phyloP scores from a whole-genome alignment of 768 basidiomycete genomes.

The Trametes coccinea region DNA sequence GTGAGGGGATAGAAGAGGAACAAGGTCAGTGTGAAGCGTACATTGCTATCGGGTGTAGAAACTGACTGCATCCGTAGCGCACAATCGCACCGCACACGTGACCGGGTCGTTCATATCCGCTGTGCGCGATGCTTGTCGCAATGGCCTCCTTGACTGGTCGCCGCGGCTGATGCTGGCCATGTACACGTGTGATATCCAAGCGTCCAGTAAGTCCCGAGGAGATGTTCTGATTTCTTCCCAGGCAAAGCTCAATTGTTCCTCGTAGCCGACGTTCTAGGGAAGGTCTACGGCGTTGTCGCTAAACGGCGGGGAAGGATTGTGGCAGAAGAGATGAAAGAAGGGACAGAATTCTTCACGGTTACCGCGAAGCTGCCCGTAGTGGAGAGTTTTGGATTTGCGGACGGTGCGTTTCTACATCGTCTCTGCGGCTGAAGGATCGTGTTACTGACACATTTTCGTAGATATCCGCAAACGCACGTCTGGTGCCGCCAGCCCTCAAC shows the following conservation, averaged over 20 bases:
- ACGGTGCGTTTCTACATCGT: conserved; percentile 56
- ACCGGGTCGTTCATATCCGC: conserved; percentile 89
- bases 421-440: too few relatives aligned
- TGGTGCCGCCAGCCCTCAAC: conserved; percentile 94
- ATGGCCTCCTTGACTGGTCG: conserved; percentile 94
- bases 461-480: conserved; percentile 96
- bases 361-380: conserved; percentile 91
- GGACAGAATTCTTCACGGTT: conserved; percentile 92
- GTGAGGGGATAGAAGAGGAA: conserved; percentile 59
- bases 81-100: conserved; percentile 80
- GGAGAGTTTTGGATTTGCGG: conserved; percentile 96
- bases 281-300: conserved; percentile 94
- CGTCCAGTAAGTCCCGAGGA: conserved; percentile 69
- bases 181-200: conserved; percentile 99
- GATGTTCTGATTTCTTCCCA: conserved; percentile 16
- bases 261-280: conserved; percentile 92
- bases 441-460: conserved; percentile 31
- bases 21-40: conserved; percentile 47
- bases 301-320: conserved; percentile 89
- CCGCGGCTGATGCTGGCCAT: conserved; percentile 96
- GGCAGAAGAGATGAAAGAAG: conserved; percentile 98
- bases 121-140: conserved; percentile 86
- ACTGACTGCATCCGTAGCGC: conserved; percentile 46
- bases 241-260: conserved; percentile 15
- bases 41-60: conserved; percentile 5